Evolutionary conservation across 257 asterid species (phyloP).

Genomic region (Rehmannia glutinosa): DNA sequence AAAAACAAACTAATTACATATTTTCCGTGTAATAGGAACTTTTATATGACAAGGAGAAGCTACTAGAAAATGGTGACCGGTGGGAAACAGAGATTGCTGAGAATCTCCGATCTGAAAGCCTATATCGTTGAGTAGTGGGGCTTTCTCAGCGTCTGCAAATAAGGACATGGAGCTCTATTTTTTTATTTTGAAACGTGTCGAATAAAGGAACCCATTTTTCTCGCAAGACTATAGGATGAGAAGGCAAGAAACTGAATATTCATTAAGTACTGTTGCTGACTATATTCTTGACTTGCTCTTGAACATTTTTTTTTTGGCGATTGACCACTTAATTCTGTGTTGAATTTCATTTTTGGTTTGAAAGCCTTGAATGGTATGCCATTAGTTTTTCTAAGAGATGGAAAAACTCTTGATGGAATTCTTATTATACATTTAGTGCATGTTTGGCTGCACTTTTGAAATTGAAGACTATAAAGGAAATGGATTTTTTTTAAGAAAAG

Average conservation of each 20-base stretch:
- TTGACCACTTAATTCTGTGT: too few species aligned
- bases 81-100: conserved; percentile 97
- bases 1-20: neutral
- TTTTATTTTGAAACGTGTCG: neutral
- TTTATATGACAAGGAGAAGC: conserved; percentile 93
- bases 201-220: conserved; percentile 25
- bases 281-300: neutral
- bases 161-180: conserved; percentile 6
- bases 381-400: too few species aligned
- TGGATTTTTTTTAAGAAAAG: too few species aligned
- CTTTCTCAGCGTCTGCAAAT: neutral
- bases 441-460: too few species aligned
- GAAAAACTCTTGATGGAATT: too few species aligned
- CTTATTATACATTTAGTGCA: too few species aligned
- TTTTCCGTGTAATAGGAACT: conserved; percentile 55
- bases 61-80: conserved; percentile 86
- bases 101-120: conserved; percentile 91
- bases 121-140: conserved; percentile 59
- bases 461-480: too few species aligned
- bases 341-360: too few species aligned
- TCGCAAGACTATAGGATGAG: neutral
- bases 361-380: too few species aligned
- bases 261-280: neutral
- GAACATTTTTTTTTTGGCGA: too few species aligned
- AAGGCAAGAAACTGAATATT: neutral